Evolutionary conservation across 495 filamentous ascomycete genomes (phyloP), one percentile per base, ranked within the genome.

Genomic region (Annulohypoxylon moriforme): DNA sequence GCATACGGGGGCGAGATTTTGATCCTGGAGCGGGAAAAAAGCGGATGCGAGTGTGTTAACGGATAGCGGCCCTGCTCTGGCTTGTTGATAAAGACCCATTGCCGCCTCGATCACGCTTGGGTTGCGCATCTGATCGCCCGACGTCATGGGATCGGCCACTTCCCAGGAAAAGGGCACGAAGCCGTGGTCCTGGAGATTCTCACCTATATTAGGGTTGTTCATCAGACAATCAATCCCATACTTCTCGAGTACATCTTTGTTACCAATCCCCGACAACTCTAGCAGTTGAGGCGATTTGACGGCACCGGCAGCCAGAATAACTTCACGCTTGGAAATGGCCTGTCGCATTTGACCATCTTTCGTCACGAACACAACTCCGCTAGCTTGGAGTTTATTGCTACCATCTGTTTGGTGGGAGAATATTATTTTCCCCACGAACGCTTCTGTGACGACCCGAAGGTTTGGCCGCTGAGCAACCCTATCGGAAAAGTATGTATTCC

Each of bases 241-340:
- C 38, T 81, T 63, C 14, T 72, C 44, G 0, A 90, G 81, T 9
- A 86, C 79, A 0, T 75, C 61, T 13, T 76, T 69, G 1, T 84
- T 83, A 0, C 88, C 88, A 65, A 90, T 85, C 8, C 88, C 88
- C 0, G 86, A 89, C 18, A 88, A 83, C 80, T 88, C 85, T 2
- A 89, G 81, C 46, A 89, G 78, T 47, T 87, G 82, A 8, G 88
- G 87, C 0, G 82, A 79, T 63, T 87, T 82, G 33, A 88, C 75
- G 2, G 86, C 81, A 5, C 88, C 88, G 20, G 80, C 79, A 3
- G 80, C 83, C 7, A 90, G 59, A 38, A 90, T 83, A 18, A 89
- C 80, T 44, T 90, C 88, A 3, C 46, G 31, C 47, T 11, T 53
- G 20, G 46, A 46, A 10, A 29, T 27, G 18, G 53, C 40, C 18